A percentile compares a stretch with the other conserved stretches of the same genome.
Conservation (phyloP, 139 green algal species). For the Asterochloris erici region DNA sequence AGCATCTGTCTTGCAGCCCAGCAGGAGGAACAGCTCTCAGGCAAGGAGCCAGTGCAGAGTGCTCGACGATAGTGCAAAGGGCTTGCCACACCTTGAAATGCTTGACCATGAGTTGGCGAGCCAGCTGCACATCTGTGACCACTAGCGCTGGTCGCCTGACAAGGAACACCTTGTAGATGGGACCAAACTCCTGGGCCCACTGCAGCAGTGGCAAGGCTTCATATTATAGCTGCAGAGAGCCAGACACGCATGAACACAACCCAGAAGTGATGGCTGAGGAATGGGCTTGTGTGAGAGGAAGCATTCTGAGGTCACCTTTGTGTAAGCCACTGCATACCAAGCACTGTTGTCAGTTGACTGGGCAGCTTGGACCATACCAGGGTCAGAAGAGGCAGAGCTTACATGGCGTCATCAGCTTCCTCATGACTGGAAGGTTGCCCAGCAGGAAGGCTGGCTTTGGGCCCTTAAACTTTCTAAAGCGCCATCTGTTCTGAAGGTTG, state of each 20-base stretch:
- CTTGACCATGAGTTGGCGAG: not conserved
- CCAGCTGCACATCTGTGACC: not conserved
- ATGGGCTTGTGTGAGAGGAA: too few relatives aligned
- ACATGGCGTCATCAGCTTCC: not conserved
- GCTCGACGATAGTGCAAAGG: not conserved
- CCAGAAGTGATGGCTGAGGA: too few relatives aligned
- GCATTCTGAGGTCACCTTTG: too few relatives aligned
- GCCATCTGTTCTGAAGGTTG: slow-evolving; percentile 1
- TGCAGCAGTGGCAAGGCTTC: not conserved
- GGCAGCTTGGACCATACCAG: too few relatives aligned
- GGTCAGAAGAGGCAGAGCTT: too few relatives aligned
- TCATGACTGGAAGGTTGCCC: not conserved
- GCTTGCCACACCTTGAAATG: not conserved
- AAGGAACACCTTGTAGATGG: slow-evolving; percentile 11
- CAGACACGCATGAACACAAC: too few relatives aligned
- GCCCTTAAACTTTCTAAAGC: not conserved
- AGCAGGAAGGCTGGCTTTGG: not conserved
- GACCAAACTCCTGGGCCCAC: not conserved
- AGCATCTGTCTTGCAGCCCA: not conserved
- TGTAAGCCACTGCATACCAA: not conserved
- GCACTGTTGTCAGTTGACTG: not conserved
- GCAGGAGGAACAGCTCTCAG: not conserved
- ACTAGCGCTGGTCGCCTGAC: not conserved
- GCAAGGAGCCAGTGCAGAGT: not conserved
- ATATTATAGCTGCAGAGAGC: too few relatives aligned